phyloP scores from a whole-genome alignment of 129 eudicot genomes.

The Rutidosis leptorrhynchoides region DNA sequence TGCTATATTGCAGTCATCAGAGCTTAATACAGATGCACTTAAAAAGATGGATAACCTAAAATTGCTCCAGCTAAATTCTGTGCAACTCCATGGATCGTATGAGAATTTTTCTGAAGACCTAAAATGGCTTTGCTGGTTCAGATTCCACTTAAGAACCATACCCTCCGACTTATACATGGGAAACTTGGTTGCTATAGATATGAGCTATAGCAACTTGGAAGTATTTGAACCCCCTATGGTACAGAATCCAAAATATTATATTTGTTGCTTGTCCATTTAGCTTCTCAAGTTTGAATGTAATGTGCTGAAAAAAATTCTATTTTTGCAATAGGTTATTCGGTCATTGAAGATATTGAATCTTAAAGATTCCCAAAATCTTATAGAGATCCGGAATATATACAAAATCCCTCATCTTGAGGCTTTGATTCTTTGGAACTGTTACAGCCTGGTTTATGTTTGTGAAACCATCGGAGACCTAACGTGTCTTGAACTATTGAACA shows the following conservation, averaged over 20 bases:
- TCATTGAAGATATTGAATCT: constrained; percentile 36
- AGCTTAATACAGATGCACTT: constrained; percentile 17
- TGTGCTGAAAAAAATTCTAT: neutral
- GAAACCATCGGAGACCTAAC: constrained; percentile 25
- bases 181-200: constrained; percentile 35
- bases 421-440: constrained; percentile 30
- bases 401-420: constrained; percentile 29
- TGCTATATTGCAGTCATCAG: constrained; percentile 4
- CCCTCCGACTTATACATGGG: constrained; percentile 20
- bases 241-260: neutral
- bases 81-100: constrained; percentile 14
- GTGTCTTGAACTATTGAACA: constrained; percentile 25
- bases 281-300: neutral
- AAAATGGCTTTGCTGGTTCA: constrained; percentile 35
- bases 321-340: constrained; percentile 25
- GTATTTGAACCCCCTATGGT: constrained; percentile 14
- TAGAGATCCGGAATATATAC: neutral
- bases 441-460: constrained; percentile 17
- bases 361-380: constrained; percentile 23
- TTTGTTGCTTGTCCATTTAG: constrained; percentile 3
- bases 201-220: constrained; percentile 27
- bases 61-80: constrained; percentile 26
- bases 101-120: constrained; percentile 15
- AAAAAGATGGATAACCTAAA: constrained; percentile 28
- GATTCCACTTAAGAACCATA: neutral